Percentiles rank a stretch among this genome's conserved stretches.
Evolutionary conservation across 1,284 basidiomycete species (phyloP).

Genomic region (Gymnopus androsaceus): DNA sequence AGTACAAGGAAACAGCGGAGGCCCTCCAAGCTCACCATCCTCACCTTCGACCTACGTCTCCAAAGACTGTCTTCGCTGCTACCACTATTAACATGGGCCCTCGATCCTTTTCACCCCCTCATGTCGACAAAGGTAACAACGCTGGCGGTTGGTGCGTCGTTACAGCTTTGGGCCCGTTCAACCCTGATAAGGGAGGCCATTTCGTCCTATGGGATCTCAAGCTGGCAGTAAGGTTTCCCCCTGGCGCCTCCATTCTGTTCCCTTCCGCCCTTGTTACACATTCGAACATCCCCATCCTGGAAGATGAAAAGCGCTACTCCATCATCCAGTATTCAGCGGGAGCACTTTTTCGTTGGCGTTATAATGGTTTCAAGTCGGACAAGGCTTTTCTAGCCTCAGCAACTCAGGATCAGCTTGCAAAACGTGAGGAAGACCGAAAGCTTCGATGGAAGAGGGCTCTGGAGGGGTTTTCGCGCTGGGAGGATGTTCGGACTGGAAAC

Average conservation of each 20-base stretch:
- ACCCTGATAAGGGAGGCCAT: conserved; percentile 26
- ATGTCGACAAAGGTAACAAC: conserved; percentile 6
- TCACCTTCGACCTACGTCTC: conserved; percentile 1
- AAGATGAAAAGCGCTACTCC: conserved; percentile 3
- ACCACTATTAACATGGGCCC: conserved; percentile 10
- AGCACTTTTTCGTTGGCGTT: conserved; percentile 7
- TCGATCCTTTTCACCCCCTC: neutral
- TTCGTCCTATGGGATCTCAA: conserved; percentile 26
- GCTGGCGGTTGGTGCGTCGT: neutral
- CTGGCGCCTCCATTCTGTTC: conserved; percentile 25
- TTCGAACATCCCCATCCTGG: neutral
- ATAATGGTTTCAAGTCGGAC: conserved; percentile 5
- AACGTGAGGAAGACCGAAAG: neutral
- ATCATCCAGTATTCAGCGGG: conserved; percentile 16
- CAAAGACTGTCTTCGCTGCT: conserved; percentile 5
- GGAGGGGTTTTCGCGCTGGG: neutral
- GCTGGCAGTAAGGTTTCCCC: conserved; percentile 26
- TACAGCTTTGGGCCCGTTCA: conserved; percentile 24
- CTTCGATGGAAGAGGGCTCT: neutral
- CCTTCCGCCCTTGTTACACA: conserved; percentile 24
- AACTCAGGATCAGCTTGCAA: too few species aligned
- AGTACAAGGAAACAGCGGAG: neutral
- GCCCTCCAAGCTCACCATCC: neutral
- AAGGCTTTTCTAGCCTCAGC: neutral
- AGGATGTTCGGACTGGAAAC: neutral